Conservation (phyloP, 305 asterid genomes). For the Coffea humblotiana region DNA sequence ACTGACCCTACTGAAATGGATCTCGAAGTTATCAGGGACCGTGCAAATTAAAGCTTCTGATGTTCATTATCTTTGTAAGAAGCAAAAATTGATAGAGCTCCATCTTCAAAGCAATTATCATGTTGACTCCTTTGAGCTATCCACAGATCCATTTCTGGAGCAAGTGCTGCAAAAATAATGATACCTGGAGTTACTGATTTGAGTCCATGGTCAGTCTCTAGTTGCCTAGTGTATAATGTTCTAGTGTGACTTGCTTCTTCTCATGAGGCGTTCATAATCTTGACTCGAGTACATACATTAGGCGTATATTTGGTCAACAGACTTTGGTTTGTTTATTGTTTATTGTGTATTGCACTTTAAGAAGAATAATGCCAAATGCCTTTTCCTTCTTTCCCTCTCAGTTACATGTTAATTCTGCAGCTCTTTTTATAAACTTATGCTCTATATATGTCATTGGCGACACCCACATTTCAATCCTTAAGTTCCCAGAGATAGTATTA, state of each 20-base stretch:
- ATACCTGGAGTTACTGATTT: conserved; percentile 1
- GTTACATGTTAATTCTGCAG: not conserved
- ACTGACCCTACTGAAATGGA: conserved; percentile 37
- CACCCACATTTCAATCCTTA: not conserved
- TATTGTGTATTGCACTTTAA: not conserved
- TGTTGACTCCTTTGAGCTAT: not conserved
- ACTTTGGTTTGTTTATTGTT: conserved; percentile 10
- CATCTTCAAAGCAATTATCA: not conserved
- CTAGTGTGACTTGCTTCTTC: not conserved
- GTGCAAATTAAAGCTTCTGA: conserved; percentile 12
- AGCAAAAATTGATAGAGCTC: not conserved
- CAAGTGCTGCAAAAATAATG: not conserved
- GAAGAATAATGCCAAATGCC: not conserved
- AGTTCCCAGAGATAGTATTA: not conserved
- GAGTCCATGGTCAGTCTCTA: not conserved
- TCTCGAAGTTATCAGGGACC: conserved; percentile 30
- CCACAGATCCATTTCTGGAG: conserved; percentile 3
- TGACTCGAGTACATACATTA: conserved; percentile 14
- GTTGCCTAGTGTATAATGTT: not conserved
- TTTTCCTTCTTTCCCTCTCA: not conserved
- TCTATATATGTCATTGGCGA: not conserved
- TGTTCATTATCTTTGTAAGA: not conserved
- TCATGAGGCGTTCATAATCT: not conserved
- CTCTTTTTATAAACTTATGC: not conserved
- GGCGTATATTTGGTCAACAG: conserved; percentile 16